Evolutionary conservation across 2,329 filamentous ascomycete genomes (phyloP).

Genomic region (Talaromyces sp.): DNA sequence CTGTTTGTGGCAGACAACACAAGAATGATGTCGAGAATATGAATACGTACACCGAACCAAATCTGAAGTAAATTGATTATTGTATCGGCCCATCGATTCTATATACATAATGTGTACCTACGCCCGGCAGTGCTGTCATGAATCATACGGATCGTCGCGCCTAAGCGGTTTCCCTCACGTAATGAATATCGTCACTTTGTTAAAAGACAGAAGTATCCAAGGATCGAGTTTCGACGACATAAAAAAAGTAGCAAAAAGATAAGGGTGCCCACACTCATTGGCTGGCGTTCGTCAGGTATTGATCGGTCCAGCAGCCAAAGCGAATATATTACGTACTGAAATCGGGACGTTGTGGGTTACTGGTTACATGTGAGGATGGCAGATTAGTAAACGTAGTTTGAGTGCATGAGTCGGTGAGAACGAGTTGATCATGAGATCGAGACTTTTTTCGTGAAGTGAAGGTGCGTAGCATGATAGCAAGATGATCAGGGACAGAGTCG

Average conservation of each 20-base stretch:
- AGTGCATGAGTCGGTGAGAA: neutral
- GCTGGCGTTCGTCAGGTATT: neutral
- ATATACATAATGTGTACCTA: neutral
- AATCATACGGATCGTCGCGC: slow-evolving; percentile 8
- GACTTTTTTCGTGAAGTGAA: no score
- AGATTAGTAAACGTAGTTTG: neutral
- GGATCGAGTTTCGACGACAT: slow-evolving; percentile 2
- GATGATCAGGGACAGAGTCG: no score
- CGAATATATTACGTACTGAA: slow-evolving; percentile 7
- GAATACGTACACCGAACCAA: neutral
- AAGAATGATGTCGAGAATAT: neutral
- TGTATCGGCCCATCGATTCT: neutral
- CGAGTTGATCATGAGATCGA: no score
- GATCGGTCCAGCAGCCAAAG: neutral
- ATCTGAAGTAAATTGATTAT: no score
- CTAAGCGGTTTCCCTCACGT: slow-evolving; percentile 6
- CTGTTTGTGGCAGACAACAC: no score
- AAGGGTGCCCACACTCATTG: neutral
- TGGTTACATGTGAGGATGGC: neutral
- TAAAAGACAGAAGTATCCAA: neutral
- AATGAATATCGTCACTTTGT: slow-evolving; percentile 5
- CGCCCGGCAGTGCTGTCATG: neutral
- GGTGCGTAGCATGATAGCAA: neutral
- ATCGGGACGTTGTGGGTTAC: slow-evolving; percentile 1
- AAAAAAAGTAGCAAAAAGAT: slow-evolving; percentile 2